Evolutionary conservation across 805 yeast genomes (phyloP), one percentile per base, ranked within the genome.

Genomic region (Saitoella complicata): DNA sequence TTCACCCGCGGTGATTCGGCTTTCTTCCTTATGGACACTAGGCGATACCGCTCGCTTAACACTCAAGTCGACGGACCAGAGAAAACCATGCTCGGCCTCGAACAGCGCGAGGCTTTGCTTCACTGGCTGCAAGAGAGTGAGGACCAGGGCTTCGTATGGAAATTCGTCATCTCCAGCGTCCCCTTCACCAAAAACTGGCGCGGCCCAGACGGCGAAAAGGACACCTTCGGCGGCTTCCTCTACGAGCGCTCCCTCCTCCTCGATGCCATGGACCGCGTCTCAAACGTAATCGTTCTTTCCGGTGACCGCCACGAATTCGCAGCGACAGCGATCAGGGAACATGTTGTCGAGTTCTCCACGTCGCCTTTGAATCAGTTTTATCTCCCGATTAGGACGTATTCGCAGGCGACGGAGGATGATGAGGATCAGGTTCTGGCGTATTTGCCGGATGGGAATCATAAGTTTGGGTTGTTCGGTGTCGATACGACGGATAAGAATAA

Each of bases 261-360:
- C 7, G 37, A 43, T 6, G 42, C 41, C 43, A 38, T 53, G 45
- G 46, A 49, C 52, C 42, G 44, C 7, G 46, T 29, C 13, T 45
- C 38, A 6, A 40, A 46, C 21, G 52, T 49, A 5, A 39, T 53
- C 11, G 30, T 53, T 29, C 38, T 53, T 13, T 43, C 50, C n/a
- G 56, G 56, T 6, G 56, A 53, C 39, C 39, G 56, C 7, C 56
- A 53, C 31, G 56, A 53, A 34, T 53, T 55, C 11, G 56, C 55
- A 2, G 56, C 53, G 5, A 46, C 52, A n/a, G 45, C 43, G 34
- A 52, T 50, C 11, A 10, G 8, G 9, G 35, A 11, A 6, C 45
- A 46, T 11, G 54, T 53, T 7, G 50, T 44, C 32, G 56, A 53
- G 44, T 53, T 53, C 41, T 52, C 56, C 5, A 46, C 56, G 4